Evolutionary conservation across 1,284 basidiomycete species (phyloP), one percentile per base, ranked within the genome.

Genomic region (Tilletia indica): DNA sequence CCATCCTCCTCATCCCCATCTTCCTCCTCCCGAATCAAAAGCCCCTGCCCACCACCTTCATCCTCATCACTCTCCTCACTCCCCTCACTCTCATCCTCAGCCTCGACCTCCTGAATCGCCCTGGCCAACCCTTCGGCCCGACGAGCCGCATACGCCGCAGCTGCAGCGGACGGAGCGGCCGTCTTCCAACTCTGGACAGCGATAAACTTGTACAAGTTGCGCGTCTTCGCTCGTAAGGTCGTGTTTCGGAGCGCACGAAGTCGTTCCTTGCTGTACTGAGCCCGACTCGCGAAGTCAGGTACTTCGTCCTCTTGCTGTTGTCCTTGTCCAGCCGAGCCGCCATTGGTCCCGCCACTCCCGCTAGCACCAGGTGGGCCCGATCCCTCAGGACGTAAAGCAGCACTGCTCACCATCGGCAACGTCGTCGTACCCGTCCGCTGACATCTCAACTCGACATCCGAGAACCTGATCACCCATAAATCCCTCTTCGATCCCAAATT

Each of bases 391-490:
- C 66, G 70, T 0, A 78, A 70, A n/a, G 89, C 88, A 4, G 78
- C 76, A 9, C 75, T 82, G 8, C 92, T 89, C 9, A 90, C 91
- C 72, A 97, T 86, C 0, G 94, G 94, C 67, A 97, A 84, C 4
- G 90, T 91, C 0, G 96, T 99, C 9, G 91, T 91, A 11, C 96
- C 96, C 1, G 90, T 91, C 69, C 93, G 88, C 81, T 95, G 93
- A 84, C 95, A 98, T 68, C 93, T 89, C 61, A 99, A 86, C 12
- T 94, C 91, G 63, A 99, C 95, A 83, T 99, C 96, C 70, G 94
- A 94, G 86, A 99, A 98, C 14, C 90, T 89, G 0, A 99, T 92
- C 70, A 96, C 87, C 96, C 96, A 99, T 68, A 94, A 82, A 78
- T 98, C 95, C 81, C 91, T 91, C 86, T 84, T 84, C 70, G 76